Evolutionary conservation across 2,329 filamentous ascomycete species (phyloP).

Genomic region (Apiospora sp.): DNA sequence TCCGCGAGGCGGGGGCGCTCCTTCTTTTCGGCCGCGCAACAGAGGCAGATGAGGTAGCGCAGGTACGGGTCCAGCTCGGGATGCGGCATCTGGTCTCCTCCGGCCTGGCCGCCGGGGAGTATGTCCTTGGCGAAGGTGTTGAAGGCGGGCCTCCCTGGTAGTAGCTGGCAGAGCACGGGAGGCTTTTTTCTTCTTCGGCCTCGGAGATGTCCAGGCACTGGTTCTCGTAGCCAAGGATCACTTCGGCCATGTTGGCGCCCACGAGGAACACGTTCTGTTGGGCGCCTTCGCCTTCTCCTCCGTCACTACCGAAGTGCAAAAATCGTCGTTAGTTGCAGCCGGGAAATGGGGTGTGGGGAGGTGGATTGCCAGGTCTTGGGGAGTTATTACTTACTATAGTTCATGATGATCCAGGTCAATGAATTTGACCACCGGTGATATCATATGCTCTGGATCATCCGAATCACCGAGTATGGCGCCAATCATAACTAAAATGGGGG

Average conservation of each 20-base stretch:
- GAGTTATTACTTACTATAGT: neutral
- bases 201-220: neutral
- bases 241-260: neutral
- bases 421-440: neutral
- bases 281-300: neutral
- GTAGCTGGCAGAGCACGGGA: too few relatives aligned
- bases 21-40: neutral
- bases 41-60: neutral
- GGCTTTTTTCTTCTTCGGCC: neutral
- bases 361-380: neutral
- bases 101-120: neutral
- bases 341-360: neutral
- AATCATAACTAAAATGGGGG: neutral
- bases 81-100: neutral
- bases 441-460: neutral
- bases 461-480: neutral
- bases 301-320: neutral
- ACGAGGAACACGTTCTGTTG: neutral
- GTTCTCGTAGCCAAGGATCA: neutral
- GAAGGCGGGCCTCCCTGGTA: neutral
- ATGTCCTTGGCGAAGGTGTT: neutral
- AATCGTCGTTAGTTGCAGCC: neutral
- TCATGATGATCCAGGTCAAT: neutral
- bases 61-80: slow-evolving; percentile 4
- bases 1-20: neutral